phyloP scores from a whole-genome alignment of 768 basidiomycete genomes.

The Suillus plorans region DNA sequence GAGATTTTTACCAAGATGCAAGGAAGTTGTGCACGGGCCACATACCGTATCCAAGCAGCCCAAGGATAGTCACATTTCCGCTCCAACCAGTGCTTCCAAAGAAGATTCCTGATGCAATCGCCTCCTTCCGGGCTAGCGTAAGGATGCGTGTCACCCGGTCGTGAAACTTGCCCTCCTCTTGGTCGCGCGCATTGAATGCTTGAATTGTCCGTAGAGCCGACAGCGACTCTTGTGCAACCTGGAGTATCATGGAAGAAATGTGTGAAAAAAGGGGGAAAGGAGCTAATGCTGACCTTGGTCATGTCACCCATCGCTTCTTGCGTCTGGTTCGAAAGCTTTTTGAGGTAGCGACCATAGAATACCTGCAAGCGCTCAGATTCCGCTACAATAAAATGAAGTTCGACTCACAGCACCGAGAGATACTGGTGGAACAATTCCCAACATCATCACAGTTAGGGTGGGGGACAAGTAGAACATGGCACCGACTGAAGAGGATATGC shows the following conservation, averaged over 20 bases:
- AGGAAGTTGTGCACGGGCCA: not conserved
- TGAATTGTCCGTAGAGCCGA: conserved; percentile 87
- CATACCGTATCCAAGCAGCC: conserved; percentile 87
- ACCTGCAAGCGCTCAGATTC: conserved; percentile 51
- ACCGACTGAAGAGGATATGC: conserved; percentile 52
- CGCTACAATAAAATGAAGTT: conserved; percentile 5
- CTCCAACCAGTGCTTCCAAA: conserved; percentile 92
- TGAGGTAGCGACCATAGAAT: conserved; percentile 93
- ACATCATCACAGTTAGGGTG: conserved; percentile 87
- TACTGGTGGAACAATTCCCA: conserved; percentile 86
- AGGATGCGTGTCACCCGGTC: conserved; percentile 66
- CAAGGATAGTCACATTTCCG: conserved; percentile 88
- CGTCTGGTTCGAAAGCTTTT: conserved; percentile 85
- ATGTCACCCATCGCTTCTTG: conserved; percentile 96
- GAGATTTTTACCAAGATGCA: conserved; percentile 2
- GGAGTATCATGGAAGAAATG: not conserved
- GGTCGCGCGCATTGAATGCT: conserved; percentile 80
- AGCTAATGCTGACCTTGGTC: conserved; percentile 56
- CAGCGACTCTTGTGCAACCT: conserved; percentile 90
- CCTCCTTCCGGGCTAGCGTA: conserved; percentile 78
- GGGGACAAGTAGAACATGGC: conserved; percentile 95
- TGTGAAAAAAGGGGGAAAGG: not conserved
- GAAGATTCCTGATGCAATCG: conserved; percentile 88
- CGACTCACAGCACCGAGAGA: conserved; percentile 75
- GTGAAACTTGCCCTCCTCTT: conserved; percentile 78